phyloP scores from a whole-genome alignment of 2,329 filamentous ascomycete genomes.

The Fusarium burgessii region DNA sequence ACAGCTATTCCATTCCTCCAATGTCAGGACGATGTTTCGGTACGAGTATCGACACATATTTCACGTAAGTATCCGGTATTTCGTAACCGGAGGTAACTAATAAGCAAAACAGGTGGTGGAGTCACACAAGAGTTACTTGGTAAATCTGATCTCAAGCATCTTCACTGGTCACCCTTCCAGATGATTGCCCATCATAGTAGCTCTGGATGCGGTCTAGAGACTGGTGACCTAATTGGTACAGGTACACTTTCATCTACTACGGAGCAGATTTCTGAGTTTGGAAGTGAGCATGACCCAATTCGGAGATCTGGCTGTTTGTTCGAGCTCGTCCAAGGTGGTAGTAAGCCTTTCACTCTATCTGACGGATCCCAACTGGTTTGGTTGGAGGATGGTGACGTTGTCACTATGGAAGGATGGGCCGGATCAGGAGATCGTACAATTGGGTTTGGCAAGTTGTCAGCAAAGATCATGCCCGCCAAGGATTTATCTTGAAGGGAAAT shows the following conservation, averaged over 20 bases:
- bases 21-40: not conserved
- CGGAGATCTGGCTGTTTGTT: not conserved
- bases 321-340: not conserved
- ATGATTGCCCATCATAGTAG: not conserved
- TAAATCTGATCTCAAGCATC: not conserved
- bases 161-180: not conserved
- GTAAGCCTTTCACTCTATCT: not conserved
- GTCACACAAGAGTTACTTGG: not conserved
- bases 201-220: not conserved
- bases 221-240: not conserved
- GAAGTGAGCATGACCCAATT: not conserved
- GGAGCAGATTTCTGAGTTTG: not conserved
- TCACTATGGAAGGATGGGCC: not conserved
- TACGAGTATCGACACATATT: not conserved
- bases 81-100: accelerated
- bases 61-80: not conserved
- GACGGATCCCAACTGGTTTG: not conserved
- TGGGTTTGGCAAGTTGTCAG: not conserved
- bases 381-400: not conserved
- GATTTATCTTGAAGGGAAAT: not conserved
- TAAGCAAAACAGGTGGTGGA: not conserved
- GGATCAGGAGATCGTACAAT: not conserved
- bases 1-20: not conserved
- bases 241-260: not conserved
- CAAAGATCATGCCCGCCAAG: not conserved